A percentile compares a stretch with the other conserved stretches of the same genome.
These are phyloP conservation scores for Kickxella alabastrina DNA, from an alignment of 192 early-diverging fungal genomes.

Conservation along the genomic window DNA sequence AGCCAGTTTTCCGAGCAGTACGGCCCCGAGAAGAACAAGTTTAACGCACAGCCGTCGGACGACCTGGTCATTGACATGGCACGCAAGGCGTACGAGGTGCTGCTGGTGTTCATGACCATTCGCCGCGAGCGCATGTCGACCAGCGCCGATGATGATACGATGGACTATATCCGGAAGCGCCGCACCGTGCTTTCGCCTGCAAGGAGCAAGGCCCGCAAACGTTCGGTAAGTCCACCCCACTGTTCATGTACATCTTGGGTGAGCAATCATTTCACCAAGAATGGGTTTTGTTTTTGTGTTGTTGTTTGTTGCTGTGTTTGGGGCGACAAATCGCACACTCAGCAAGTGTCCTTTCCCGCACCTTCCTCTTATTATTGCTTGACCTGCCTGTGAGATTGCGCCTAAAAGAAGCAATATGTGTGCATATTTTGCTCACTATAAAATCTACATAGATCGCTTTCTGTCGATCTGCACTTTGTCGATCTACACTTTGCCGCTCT, in stretches of 20 bases:
- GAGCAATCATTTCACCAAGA: neutral
- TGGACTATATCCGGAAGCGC: constrained; percentile 56
- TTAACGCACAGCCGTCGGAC: constrained; percentile 51
- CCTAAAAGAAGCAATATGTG: no score
- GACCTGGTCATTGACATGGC: constrained; percentile 55
- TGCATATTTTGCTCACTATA: neutral
- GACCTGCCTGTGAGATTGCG: no score
- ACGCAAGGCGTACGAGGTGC: constrained; percentile 51
- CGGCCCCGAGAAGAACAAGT: constrained; percentile 48
- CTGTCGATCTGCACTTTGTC: neutral
- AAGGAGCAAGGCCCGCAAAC: constrained; percentile 42
- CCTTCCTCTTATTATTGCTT: no score
- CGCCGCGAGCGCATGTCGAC: constrained; percentile 49
- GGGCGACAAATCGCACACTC: no score
- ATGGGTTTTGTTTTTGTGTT: neutral
- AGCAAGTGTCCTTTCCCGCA: no score
- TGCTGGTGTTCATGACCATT: constrained; percentile 53
- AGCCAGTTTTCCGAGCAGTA: constrained; percentile 51
- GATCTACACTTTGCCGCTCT: neutral
- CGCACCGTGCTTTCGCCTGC: constrained; percentile 52
- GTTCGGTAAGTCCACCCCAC: constrained; percentile 48
- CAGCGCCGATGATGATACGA: constrained; percentile 48
- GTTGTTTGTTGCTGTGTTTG: neutral
- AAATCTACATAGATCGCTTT: no score
- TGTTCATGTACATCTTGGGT: no score